Conservation (phyloP, 805 yeast genomes). For the Yamadazyma scolyti region DNA sequence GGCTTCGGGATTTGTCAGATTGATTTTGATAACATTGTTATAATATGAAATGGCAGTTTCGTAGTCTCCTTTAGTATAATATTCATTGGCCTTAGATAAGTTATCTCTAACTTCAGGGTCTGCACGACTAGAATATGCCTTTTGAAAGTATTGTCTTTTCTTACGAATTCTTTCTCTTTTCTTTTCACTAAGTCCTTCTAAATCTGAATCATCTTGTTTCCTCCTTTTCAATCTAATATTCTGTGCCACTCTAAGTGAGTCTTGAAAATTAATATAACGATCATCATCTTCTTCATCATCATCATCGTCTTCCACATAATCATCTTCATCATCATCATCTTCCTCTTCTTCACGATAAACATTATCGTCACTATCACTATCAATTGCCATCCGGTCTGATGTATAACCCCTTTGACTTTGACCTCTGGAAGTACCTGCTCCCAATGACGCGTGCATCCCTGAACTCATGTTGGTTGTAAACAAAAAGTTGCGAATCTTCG, state of each 20-base stretch:
- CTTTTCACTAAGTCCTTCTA: too few relatives aligned
- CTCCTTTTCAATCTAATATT: too few relatives aligned
- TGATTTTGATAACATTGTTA: slow-evolving; percentile 70
- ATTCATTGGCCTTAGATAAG: slow-evolving; percentile 73
- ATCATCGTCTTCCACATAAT: slow-evolving; percentile 1
- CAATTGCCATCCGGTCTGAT: too few relatives aligned
- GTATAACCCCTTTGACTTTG: too few relatives aligned
- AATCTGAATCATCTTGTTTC: too few relatives aligned
- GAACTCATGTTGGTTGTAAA: too few relatives aligned
- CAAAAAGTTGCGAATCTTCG: too few relatives aligned
- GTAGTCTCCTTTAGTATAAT: slow-evolving; percentile 64
- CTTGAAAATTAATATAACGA: too few relatives aligned
- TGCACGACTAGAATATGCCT: slow-evolving; percentile 37
- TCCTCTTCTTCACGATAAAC: background rate
- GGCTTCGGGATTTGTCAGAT: slow-evolving; percentile 75
- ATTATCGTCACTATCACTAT: too few relatives aligned
- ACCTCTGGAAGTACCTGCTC: too few relatives aligned
- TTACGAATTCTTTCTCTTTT: slow-evolving; percentile 17
- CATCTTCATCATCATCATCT: background rate
- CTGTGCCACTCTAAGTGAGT: too few relatives aligned
- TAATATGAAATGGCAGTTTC: slow-evolving; percentile 57
- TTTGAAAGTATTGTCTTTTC: slow-evolving; percentile 6
- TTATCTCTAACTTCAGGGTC: slow-evolving; percentile 71
- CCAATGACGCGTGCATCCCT: too few relatives aligned
- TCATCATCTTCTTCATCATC: slow-evolving; percentile 4